Base-by-base conservation (phyloP, 2,329 filamentous ascomycete genomes). In the Diplodia scrobiculata region DNA sequence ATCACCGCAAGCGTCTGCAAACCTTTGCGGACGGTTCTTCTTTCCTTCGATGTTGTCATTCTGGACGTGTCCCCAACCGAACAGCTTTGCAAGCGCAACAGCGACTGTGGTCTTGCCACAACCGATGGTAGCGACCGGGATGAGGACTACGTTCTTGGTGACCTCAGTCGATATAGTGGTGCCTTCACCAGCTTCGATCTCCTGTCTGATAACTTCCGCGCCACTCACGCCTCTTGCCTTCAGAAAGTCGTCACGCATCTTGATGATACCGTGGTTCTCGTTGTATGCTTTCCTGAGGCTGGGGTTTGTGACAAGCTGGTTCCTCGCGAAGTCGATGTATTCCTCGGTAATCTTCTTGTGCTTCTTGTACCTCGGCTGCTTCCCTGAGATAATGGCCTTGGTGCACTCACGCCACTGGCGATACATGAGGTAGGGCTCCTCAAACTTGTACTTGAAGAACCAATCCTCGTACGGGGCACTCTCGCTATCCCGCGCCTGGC, bases 371-470 rank as follows among this genome's bases (percentile, higher is more conserved):
- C 84, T 90, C 11, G 93, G 91, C 47, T 86, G 79, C 71, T 86
- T 90, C 14, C 90, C 90, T 1, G 84, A 74, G 70, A 99, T 97
- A 66, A 98, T 79, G 5, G 91, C 86, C 77, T 97, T 98, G 50
- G 95, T 99, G 75, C 91, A 96, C 80, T 99, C 95, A 68, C 95
- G 89, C 95, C 95, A 99, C 80, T 99, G 95, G 27, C 95, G 88
- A 79, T 98, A 99, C 92, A 99, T 96, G 68, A 99, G 82, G 75
- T 99, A 99, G 0, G 95, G 95, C 79, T 99, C 95, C 74, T 99
- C 95, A 68, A 99, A 99, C 80, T 99, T 99, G 86, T 93, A 99
- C 79, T 99, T 99, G 88, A 99, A 99, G 79, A 99, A 99, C 95
- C 95, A 99, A 76, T 99, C 93, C n/a, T 86, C 80, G 76, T 88